Evolutionary conservation across 1,284 basidiomycete species (phyloP), one percentile per base, ranked within the genome.

Genomic region (Grifola frondosa): DNA sequence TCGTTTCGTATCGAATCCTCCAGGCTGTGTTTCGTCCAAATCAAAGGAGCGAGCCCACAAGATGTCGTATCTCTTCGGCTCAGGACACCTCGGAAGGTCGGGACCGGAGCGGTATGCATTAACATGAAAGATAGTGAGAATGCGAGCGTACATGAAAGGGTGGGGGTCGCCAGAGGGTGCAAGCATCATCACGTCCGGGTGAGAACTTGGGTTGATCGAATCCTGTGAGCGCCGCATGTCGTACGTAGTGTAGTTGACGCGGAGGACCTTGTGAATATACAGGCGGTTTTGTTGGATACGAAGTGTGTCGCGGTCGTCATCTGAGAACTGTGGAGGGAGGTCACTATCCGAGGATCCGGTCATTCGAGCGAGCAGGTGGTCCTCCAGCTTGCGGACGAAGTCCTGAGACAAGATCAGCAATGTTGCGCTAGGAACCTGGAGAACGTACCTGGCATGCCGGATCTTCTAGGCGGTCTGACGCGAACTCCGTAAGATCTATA

Each of bases 241-340:
- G 40, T 75, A 75, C 3, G 68, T 72, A 0, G 68, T 75, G 48
- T 68, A 74, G 37, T 73, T 69, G 34, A 74, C 44, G 0, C 53
- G 48, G 17, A 66, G 30, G 0, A 44, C 49, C 17, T 59, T 56
- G 36, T 63, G 55, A 0, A 32, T 28, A 43, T 64, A 32, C 23
- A 31, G 16, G n/a, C n/a, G n/a, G n/a, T n/a, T n/a, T n/a, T n/a
- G n/a, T n/a, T n/a, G n/a, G n/a, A n/a, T n/a, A n/a, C n/a, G n/a
- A n/a, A n/a, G n/a, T n/a, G n/a, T n/a, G n/a, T n/a, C n/a, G n/a
- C n/a, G n/a, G n/a, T n/a, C n/a, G n/a, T n/a, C n/a, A n/a, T n/a
- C n/a, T n/a, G n/a, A n/a, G n/a, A n/a, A n/a, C n/a, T n/a, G n/a
- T n/a, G n/a, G n/a, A n/a, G n/a, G n/a, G n/a, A n/a, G n/a, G n/a